phyloP scores from a whole-genome alignment of 306 rosid genomes.

The Neltuma alba region DNA sequence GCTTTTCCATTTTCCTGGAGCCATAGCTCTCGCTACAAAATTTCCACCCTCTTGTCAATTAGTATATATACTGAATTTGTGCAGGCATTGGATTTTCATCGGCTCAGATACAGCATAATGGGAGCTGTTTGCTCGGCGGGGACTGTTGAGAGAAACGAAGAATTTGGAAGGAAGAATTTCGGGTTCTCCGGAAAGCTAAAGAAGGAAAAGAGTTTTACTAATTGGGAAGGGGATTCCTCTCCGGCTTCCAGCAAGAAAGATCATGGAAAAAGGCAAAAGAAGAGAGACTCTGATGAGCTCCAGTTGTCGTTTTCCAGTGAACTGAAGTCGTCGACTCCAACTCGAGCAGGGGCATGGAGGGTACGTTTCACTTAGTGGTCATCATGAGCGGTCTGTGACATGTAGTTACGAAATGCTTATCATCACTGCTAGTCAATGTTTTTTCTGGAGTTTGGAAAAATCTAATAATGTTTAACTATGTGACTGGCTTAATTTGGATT shows the following conservation, averaged over 20 bases:
- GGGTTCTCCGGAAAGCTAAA: constrained; percentile 58
- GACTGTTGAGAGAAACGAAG: constrained; percentile 40
- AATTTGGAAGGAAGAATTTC: constrained; percentile 35
- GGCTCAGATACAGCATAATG: constrained; percentile 42
- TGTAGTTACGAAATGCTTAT: not conserved
- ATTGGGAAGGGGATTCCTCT: constrained; percentile 33
- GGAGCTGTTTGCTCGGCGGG: constrained; percentile 86
- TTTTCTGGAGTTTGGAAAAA: not conserved
- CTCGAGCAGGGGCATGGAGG: constrained; percentile 42
- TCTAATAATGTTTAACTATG: not conserved
- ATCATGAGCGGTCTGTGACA: not conserved
- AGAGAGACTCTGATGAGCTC: constrained; percentile 37
- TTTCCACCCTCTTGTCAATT: not conserved
- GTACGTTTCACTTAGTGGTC: constrained; percentile 34
- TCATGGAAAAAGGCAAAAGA: constrained; percentile 38
- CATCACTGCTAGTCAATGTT: not conserved
- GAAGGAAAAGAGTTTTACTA: constrained; percentile 33
- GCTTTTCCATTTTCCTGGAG: not conserved
- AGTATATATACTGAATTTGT: constrained; percentile 22
- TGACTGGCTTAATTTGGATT: not conserved
- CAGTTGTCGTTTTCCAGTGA: constrained; percentile 45
- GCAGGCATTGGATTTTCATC: constrained; percentile 13
- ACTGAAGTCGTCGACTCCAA: constrained; percentile 40
- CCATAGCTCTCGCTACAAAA: not conserved
- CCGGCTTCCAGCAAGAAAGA: constrained; percentile 40